phyloP scores from a whole-genome alignment of 179 eudicot genomes.

The Beta macrorhiza region DNA sequence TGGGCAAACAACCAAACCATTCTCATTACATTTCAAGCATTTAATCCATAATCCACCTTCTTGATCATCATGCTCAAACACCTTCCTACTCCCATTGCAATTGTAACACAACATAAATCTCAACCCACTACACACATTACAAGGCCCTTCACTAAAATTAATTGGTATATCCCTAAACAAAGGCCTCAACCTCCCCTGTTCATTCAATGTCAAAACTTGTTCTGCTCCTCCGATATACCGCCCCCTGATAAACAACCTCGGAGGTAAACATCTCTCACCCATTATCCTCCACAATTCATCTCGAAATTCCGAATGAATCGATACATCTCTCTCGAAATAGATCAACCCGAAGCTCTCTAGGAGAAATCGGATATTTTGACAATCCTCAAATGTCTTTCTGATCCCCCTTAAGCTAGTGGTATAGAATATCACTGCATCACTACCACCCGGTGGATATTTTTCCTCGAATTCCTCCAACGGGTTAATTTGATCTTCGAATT shows the following conservation, averaged over 20 bases:
- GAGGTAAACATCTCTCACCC: conserved; percentile 66
- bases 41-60: conserved; percentile 29
- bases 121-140: conserved; percentile 73
- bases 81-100: conserved; percentile 78
- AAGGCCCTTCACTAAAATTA: conserved; percentile 47
- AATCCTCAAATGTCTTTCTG: conserved; percentile 84
- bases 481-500: conserved; percentile 33
- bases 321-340: conserved; percentile 75
- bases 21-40: conserved; percentile 84
- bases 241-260: conserved; percentile 77
- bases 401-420: conserved; percentile 82
- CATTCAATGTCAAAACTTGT: conserved; percentile 57
- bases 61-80: conserved; percentile 31
- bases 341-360: conserved; percentile 56
- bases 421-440: conserved; percentile 65
- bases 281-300: conserved; percentile 70
- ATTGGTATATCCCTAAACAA: conserved; percentile 63
- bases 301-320: conserved; percentile 66
- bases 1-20: conserved; percentile 87
- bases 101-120: conserved; percentile 69
- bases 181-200: conserved; percentile 61
- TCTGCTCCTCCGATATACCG: conserved; percentile 94
- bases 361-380: conserved; percentile 62
- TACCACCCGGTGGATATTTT: conserved; percentile 74
- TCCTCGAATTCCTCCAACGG: conserved; percentile 59